Evolutionary conservation across 148 eudicot genomes (phyloP).

Genomic region (Euryodendron excelsum): DNA sequence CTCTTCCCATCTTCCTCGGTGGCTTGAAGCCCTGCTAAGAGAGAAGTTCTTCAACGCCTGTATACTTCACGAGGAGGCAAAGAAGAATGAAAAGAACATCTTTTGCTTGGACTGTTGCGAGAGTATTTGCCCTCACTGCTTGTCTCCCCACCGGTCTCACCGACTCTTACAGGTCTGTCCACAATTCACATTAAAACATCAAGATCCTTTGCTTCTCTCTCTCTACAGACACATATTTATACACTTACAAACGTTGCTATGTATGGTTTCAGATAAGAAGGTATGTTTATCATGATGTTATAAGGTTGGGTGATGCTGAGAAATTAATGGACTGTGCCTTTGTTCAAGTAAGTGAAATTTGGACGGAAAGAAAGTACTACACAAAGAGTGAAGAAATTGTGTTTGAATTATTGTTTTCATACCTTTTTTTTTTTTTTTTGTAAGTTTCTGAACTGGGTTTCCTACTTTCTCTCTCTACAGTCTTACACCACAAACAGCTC

Average conservation of each 20-base stretch:
- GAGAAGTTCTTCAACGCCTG: constrained; percentile 55
- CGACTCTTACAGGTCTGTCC: constrained; percentile 45
- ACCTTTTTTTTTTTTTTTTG: no score
- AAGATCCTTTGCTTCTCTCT: not conserved
- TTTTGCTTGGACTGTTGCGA: constrained; percentile 57
- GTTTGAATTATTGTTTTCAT: not conserved
- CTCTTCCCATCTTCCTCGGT: constrained; percentile 27
- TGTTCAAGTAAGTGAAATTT: constrained; percentile 47
- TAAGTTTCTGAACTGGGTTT: no score
- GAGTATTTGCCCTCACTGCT: constrained; percentile 47
- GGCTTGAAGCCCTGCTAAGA: constrained; percentile 36
- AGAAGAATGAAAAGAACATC: constrained; percentile 54
- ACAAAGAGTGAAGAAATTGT: not conserved
- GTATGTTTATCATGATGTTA: constrained; percentile 55
- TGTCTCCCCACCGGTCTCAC: constrained; percentile 38
- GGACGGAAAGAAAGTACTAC: not conserved
- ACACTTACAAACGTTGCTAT: not conserved
- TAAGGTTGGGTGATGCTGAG: constrained; percentile 50
- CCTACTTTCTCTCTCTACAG: constrained; percentile 16
- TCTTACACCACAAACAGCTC: constrained; percentile 43
- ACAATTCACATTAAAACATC: not conserved
- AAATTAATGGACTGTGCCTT: constrained; percentile 48
- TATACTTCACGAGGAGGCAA: constrained; percentile 39
- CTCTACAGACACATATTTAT: not conserved
- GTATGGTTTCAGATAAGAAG: constrained; percentile 48